Evolutionary conservation across 1,139 yeast genomes (phyloP), one percentile per base, ranked within the genome.

Genomic region (Suhomyces wounanorum): DNA sequence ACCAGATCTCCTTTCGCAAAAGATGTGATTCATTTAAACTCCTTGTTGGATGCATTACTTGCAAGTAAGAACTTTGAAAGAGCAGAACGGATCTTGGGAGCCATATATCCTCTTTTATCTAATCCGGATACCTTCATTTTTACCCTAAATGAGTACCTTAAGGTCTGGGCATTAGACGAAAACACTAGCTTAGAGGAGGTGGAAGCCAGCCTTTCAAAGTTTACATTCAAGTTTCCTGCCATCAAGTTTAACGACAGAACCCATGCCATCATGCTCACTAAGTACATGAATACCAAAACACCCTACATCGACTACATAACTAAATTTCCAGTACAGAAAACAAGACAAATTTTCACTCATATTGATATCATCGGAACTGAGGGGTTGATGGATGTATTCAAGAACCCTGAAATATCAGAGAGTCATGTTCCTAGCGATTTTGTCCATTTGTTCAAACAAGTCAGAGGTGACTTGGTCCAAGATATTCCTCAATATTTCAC

Each of bases 1-100:
- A 62, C 73, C 30, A 62, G 78, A 41, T 72, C 79, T 38, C 77
- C 81, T 0, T 78, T 76, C 58, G 79, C 84, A 3, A 79, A 79
- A 59, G 87, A 84, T 53, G 80, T 83, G 33, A 73, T 79, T 48
- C 89, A 87, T 61, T 72, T 88, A 16, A 89, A 90, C 82, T 81
- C 94, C 1, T 69, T 91, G 35, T 73, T 90, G 39, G 96, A 90
- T 61, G 96, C 96, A 0, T 86, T 95, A 58, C 65, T 92, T 38
- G 80, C 83, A 43, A 79, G 89, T 33, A 80, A 79, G 49, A 88
- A 89, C 62, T 82, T 81, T 59, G 81, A 78, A 33, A 76, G 97
- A 59, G 96, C 97, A 0, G 84, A 82, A 57, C 73, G 84, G 31
- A 84, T 90, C 25, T 69, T 91, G 43, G 69, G 73, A 41, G 84